Conservation (phyloP, 768 basidiomycete genomes). For the Postia placenta region DNA sequence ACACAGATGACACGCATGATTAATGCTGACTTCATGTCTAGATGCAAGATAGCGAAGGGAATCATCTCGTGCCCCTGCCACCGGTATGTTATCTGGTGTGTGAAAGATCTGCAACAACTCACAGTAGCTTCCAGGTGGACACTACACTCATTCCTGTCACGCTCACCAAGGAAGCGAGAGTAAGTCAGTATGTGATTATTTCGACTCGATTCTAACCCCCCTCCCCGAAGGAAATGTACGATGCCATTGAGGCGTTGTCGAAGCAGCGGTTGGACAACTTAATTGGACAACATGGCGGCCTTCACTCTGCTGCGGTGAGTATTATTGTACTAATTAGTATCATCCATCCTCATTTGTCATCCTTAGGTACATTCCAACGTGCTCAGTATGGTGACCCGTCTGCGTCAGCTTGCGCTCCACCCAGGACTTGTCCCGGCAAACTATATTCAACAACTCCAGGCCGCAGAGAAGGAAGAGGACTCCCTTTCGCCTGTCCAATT, state of each 20-base stretch:
- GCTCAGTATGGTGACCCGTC: conserved; percentile 77
- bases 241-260: conserved; percentile 60
- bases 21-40: conserved; percentile 23
- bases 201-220: too few species aligned
- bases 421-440: conserved; percentile 66
- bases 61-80: conserved; percentile 69
- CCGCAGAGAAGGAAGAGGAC: conserved; percentile 24
- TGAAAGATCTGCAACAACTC: background rate
- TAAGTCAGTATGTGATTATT: too few species aligned
- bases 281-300: conserved; percentile 34
- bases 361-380: conserved; percentile 61
- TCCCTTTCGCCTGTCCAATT: conserved; percentile 30
- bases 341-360: background rate
- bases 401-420: conserved; percentile 79
- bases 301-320: conserved; percentile 33
- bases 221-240: conserved; percentile 51
- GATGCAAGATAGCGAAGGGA: conserved; percentile 83
- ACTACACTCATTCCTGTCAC: conserved; percentile 69
- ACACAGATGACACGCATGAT: too few species aligned
- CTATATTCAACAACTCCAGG: conserved; percentile 60
- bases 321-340: background rate
- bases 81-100: conserved; percentile 34
- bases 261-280: conserved; percentile 54
- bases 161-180: conserved; percentile 58
- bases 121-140: conserved; percentile 47